Evolutionary conservation across 306 rosid species (phyloP).

Genomic region (Corylus avellana): DNA sequence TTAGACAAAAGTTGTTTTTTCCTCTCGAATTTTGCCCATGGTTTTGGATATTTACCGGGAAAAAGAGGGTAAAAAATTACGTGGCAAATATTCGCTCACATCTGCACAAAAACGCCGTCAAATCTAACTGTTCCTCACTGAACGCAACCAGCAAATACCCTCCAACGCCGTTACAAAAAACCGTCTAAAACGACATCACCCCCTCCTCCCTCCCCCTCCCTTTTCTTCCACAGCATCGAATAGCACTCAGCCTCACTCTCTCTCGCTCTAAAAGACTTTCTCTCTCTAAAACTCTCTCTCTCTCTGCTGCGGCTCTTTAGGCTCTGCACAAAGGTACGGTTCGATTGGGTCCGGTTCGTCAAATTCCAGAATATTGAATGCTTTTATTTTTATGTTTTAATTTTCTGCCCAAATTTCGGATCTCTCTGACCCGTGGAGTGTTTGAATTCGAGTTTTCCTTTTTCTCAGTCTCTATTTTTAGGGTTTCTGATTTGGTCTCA

Average conservation of each 20-base stretch:
- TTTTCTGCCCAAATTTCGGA: slow-evolving; percentile 30
- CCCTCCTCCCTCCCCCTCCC: not conserved
- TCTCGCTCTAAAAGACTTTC: slow-evolving; percentile 2
- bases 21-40: too few relatives aligned
- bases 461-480: slow-evolving; percentile 27
- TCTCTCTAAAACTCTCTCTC: slow-evolving; percentile 22
- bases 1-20: not conserved
- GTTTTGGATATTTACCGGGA: not conserved
- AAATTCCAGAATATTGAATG: not conserved
- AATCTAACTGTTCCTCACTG: not conserved
- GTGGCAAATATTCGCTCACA: slow-evolving; percentile 11
- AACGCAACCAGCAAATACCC: too few relatives aligned
- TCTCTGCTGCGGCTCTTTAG: not conserved
- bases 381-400: not conserved
- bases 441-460: not conserved
- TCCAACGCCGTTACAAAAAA: slow-evolving; percentile 31
- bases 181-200: slow-evolving; percentile 31
- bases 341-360: slow-evolving; percentile 23
- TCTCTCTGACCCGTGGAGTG: slow-evolving; percentile 30
- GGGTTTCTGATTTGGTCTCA: slow-evolving; percentile 35
- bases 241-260: slow-evolving; percentile 16
- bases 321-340: slow-evolving; percentile 12
- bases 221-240: slow-evolving; percentile 9
- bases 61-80: not conserved
- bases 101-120: slow-evolving; percentile 31